Percentiles rank a stretch among this genome's conserved stretches.
phyloP scores from a whole-genome alignment of 2,329 filamentous ascomycete genomes.

The Pseudocercospora fijiensis region DNA sequence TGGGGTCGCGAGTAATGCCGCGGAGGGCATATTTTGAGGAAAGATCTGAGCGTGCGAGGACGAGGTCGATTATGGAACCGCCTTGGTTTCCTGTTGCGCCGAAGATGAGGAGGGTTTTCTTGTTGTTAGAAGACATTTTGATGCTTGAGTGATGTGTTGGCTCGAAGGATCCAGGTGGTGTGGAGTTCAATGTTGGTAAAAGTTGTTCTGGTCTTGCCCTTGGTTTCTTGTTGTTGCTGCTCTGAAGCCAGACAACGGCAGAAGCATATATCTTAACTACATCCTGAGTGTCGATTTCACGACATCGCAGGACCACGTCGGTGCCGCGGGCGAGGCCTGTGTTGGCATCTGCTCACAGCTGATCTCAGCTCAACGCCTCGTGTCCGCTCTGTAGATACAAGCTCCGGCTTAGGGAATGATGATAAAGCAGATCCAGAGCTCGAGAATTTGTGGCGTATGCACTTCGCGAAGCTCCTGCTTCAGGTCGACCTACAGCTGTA shows the following conservation, averaged over 20 bases:
- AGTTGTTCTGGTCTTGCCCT: neutral
- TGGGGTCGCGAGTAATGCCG: conserved; percentile 55
- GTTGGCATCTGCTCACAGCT: neutral
- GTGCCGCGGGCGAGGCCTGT: neutral
- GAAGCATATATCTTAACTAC: neutral
- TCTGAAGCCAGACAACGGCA: neutral
- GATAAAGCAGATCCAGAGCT: neutral
- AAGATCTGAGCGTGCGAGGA: conserved; percentile 47
- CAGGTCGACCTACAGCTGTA: too few relatives aligned
- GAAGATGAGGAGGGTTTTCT: conserved; percentile 56
- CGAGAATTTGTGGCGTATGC: neutral
- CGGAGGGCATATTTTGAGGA: conserved; percentile 54
- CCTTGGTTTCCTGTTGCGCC: conserved; percentile 63
- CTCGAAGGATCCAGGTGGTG: too few relatives aligned
- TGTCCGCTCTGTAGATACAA: neutral
- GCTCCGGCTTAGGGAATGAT: neutral
- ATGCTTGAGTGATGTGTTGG: neutral
- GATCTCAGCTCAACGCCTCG: neutral
- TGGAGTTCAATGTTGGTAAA: too few relatives aligned
- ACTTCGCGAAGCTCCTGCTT: too few relatives aligned
- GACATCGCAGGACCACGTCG: neutral
- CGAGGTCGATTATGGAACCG: conserved; percentile 52
- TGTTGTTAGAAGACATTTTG: neutral
- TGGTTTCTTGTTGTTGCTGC: neutral
- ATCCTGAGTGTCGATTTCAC: neutral